Percentiles rank a stretch among this genome's conserved stretches.
Evolutionary conservation across 495 filamentous ascomycete species (phyloP).

Genomic region (Hypomontagnella monticulosa): DNA sequence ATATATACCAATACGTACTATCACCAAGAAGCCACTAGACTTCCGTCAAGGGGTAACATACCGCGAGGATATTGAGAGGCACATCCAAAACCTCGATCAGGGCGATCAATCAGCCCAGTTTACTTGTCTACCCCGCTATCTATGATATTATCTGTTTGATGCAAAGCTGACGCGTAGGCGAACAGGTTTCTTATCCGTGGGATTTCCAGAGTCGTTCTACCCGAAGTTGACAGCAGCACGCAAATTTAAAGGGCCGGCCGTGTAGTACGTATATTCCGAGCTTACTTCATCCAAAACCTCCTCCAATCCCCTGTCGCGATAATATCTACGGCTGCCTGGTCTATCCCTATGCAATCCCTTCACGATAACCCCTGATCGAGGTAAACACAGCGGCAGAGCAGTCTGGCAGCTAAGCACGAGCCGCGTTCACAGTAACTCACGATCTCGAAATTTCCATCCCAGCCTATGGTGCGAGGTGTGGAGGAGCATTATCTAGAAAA

Average conservation of each 20-base stretch:
- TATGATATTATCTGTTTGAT: slow-evolving; percentile 29
- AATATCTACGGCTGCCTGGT: background rate
- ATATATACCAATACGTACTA: background rate
- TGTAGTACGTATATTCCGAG: background rate
- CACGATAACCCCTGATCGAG: background rate
- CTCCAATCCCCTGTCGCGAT: background rate
- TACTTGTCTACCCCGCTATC: slow-evolving; percentile 33
- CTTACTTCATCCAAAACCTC: background rate
- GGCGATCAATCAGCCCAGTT: slow-evolving; percentile 3
- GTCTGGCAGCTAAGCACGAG: background rate
- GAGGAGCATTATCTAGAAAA: background rate
- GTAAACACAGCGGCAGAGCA: background rate
- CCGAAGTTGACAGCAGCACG: background rate
- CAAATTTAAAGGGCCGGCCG: background rate
- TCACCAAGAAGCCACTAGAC: background rate
- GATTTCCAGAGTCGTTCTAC: background rate
- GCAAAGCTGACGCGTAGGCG: slow-evolving; percentile 28
- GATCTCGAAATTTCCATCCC: background rate
- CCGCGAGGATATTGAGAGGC: background rate
- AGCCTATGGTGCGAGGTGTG: background rate
- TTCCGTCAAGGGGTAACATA: background rate
- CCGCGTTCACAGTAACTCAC: background rate
- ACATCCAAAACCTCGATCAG: slow-evolving; percentile 3
- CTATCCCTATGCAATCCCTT: background rate
- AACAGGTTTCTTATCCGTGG: slow-evolving; percentile 12